Conservation (phyloP, 2,329 filamentous ascomycete species). For the Colletotrichum navitas region DNA sequence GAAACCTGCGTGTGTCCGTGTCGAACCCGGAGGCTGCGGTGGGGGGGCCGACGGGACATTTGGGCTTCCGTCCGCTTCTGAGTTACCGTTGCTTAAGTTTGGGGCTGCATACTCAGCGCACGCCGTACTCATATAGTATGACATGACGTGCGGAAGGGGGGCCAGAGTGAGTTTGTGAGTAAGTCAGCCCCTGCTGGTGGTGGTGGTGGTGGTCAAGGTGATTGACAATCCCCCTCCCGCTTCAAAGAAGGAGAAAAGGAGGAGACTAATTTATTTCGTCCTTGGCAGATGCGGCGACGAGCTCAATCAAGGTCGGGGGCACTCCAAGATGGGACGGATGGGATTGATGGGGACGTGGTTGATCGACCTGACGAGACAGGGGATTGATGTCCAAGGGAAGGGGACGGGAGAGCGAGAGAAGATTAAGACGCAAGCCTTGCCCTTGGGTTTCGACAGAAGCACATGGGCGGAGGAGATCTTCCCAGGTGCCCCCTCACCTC, state of each 20-base stretch:
- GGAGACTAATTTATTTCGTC: slow-evolving; percentile 8
- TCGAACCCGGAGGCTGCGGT: background rate
- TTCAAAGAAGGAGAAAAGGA: background rate
- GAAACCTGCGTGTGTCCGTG: background rate
- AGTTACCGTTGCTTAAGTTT: background rate
- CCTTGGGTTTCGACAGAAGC: background rate
- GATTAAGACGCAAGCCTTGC: background rate
- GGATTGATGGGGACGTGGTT: slow-evolving; percentile 5
- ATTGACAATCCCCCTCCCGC: background rate
- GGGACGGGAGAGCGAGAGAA: background rate
- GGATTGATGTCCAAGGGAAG: background rate
- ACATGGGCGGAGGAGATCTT: background rate
- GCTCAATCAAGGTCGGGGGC: background rate
- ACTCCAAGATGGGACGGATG: background rate
- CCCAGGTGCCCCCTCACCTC: no score
- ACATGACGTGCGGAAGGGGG: background rate
- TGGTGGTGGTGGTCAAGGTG: background rate
- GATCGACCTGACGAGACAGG: slow-evolving; percentile 8
- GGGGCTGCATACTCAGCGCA: background rate
- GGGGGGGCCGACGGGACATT: background rate
- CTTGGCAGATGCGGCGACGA: slow-evolving; percentile 5
- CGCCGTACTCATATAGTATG: background rate
- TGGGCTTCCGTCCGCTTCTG: background rate
- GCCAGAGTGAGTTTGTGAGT: background rate
- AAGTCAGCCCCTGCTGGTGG: background rate